Evolutionary conservation across 768 basidiomycete species (phyloP), one percentile per base, ranked within the genome.

Genomic region (Auriscalpium orientale): DNA sequence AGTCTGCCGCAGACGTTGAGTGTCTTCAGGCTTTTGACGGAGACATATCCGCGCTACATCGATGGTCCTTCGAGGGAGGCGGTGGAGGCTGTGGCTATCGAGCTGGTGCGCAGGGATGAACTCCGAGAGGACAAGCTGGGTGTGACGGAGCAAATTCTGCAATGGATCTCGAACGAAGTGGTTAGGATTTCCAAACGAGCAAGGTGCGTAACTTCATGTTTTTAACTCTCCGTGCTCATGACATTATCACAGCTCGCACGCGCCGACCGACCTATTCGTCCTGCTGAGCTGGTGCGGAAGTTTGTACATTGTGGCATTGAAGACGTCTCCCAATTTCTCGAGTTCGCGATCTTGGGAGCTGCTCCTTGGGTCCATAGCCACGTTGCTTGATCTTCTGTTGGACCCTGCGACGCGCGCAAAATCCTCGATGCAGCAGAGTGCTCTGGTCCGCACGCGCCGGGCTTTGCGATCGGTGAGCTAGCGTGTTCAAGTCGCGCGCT

Each of bases 1-100:
- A 72, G 70, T 37, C 69, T 84, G 51, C 73, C 79, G 0, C 85
- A 88, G 65, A 74, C 73, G 18, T 62, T 85, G 70, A 90, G 91
- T 65, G 64, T 93, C 22, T 86, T 94, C 68, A 76, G 77, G 56
- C 72, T 93, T 5, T 70, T 94, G 49, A 87, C 85, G 1, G 71
- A 82, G 51, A 92, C 89, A 0, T 88, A 91, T 68, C 82, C 88
- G 15, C 82, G 86, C 62, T 93, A 93, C 74, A 72, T 81, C 46
- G 92, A 95, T 67, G 68, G 76, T 2, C 65, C 75, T 49, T 94
- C 91, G 1, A 76, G 85, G 58, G 77, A 81, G 54, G 88, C 87
- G 2, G 87, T 89, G 0, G 84, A 91, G 63, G 71, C 71, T 2
- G 77, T 91, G 34, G 83, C 80, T 0, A 77, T 81, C 66, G 80